Base-by-base conservation (phyloP, 1,284 basidiomycete genomes). In the Filobasidium uniguttulatum region DNA sequence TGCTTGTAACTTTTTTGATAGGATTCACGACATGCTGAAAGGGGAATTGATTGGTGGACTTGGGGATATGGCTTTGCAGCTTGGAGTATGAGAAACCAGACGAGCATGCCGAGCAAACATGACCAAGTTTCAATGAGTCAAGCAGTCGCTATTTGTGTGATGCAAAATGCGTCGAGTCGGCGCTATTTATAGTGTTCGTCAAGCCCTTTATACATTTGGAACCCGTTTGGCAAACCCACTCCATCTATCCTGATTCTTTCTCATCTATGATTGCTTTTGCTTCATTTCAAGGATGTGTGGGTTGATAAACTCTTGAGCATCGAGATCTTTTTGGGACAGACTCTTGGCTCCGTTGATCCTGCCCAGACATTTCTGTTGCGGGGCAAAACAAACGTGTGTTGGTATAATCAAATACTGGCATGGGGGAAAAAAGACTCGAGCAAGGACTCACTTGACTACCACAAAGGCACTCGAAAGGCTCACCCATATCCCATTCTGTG, bases 401-500 rank as follows among this genome's bases (percentile, higher is more conserved):
- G 15, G 14, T 14, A 12, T 6, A 49, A 44, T 25, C 34, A 22
- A 20, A 19, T 23, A 17, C 29, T n/a, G 14, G 33, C 12, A 34
- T 26, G 25, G n/a, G 20, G 7, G 34, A 30, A 46, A 20, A 3
- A 20, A 35, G 7, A 28, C 9, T 17, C 20, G 26, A 30, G 22
- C 28, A 15, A n/a, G 3, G 25, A 60, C 67, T 48, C 55, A 69
- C 69, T 47, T 61, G 53, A 1, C 72, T 61, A 9, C 70, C 71
- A 60, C 80, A 81, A 30, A 63, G 57, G 63, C 80, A 82, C 26
- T 71, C 64, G 59, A 83, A 83, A 1, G 76, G 72, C 58, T 79
- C 77, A 12, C 73, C 77, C 80, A 82, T 81, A 48, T 78, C 73
- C 79, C 80, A 82, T 61, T 82, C 80, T 6, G 79, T 82, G 56